Percentiles rank a stretch among this genome's conserved stretches.
phyloP scores from a whole-genome alignment of 1,284 basidiomycete genomes.

The Lignosus rhinocerotis region DNA sequence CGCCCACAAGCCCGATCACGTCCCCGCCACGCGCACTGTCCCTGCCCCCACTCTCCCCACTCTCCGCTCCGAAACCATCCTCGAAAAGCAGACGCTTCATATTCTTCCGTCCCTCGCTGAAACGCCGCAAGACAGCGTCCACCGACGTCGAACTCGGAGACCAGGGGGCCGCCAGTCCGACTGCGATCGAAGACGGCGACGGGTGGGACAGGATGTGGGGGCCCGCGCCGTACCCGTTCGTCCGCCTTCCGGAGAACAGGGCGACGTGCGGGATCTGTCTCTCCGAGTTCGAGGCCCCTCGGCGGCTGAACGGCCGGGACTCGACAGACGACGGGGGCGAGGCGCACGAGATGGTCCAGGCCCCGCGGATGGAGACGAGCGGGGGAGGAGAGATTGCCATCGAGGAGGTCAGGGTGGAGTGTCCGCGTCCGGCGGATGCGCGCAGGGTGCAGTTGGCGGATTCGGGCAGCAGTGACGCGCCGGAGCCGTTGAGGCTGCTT shows the following conservation, averaged over 20 bases:
- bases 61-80: conserved; percentile 38
- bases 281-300: conserved; percentile 75
- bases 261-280: conserved; percentile 77
- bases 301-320: conserved; percentile 29
- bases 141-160: conserved; percentile 1
- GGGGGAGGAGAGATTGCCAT: conserved; percentile 14
- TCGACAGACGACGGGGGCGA: conserved; percentile 46
- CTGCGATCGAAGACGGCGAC: conserved; percentile 25
- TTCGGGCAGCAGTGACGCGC: conserved; percentile 54
- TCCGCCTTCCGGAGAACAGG: conserved; percentile 69
- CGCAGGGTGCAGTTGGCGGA: conserved; percentile 51
- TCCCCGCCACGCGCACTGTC: conserved; percentile 37
- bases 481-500: conserved; percentile 67
- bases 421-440: conserved; percentile 28
- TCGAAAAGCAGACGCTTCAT: conserved; percentile 47
- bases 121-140: background rate
- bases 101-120: conserved; percentile 32
- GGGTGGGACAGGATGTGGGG: conserved; percentile 47
- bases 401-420: conserved; percentile 32
- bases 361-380: conserved; percentile 17
- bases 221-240: conserved; percentile 47
- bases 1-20: conserved; percentile 40
- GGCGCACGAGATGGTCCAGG: conserved; percentile 4
- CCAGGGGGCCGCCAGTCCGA: conserved; percentile 19
- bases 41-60: conserved; percentile 45